phyloP scores from a whole-genome alignment of 306 rosid species.

The Rosa persica region DNA sequence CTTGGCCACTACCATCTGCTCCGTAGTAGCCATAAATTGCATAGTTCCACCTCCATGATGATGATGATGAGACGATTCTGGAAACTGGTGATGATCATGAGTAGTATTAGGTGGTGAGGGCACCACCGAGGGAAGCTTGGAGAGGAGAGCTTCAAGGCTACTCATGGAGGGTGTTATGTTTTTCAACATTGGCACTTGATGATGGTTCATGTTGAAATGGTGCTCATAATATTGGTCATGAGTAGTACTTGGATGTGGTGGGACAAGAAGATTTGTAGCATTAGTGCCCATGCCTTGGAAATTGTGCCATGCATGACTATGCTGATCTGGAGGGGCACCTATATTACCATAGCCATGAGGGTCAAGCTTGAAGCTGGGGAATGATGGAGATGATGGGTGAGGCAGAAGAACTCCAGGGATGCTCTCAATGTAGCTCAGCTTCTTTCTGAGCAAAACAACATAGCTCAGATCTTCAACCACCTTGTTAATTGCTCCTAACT shows the following conservation, averaged over 20 bases:
- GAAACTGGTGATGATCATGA: conserved; percentile 21
- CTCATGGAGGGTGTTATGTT: conserved; percentile 49
- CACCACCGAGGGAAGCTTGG: conserved; percentile 49
- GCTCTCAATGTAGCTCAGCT: conserved; percentile 90
- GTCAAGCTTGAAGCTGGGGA: conserved; percentile 41
- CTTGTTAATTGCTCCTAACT: conserved; percentile 87
- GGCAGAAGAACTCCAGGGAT: conserved; percentile 95
- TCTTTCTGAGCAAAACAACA: conserved; percentile 75
- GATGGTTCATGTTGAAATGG: conserved; percentile 21
- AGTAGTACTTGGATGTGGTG: conserved; percentile 18
- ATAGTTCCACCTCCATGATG: conserved; percentile 39
- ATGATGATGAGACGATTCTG: conserved; percentile 22
- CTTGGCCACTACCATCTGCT: conserved; percentile 51
- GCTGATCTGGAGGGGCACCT: conserved; percentile 13
- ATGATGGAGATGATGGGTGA: conserved; percentile 81
- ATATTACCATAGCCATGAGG: conserved; percentile 13
- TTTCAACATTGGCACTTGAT: conserved; percentile 17
- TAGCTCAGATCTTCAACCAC: conserved; percentile 89
- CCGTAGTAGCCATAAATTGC: conserved; percentile 45
- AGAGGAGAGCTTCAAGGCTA: conserved; percentile 58
- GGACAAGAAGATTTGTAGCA: conserved; percentile 18
- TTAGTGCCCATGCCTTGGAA: conserved; percentile 35
- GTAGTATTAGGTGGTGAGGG: conserved; percentile 14
- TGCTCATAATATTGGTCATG: conserved; percentile 45
- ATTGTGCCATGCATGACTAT: conserved; percentile 43